Evolutionary conservation across 495 filamentous ascomycete species (phyloP).

Genomic region (Apiosordaria backusii): DNA sequence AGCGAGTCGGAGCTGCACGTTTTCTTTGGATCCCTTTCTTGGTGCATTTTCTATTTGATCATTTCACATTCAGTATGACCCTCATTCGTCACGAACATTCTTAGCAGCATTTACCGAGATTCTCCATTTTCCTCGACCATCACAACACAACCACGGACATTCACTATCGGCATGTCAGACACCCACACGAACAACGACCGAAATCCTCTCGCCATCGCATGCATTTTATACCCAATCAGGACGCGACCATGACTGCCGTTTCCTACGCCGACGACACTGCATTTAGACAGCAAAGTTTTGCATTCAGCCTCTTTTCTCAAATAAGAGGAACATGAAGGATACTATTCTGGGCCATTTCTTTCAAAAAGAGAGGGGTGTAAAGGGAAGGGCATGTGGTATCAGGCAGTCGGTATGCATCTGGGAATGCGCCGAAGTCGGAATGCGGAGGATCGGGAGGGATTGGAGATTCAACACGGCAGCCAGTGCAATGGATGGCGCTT

Average conservation of each 20-base stretch:
- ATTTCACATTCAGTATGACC: conserved; percentile 14
- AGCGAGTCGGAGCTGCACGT: background rate
- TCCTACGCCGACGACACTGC: background rate
- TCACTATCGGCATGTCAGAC: background rate
- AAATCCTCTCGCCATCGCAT: too few relatives aligned
- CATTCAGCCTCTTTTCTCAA: background rate
- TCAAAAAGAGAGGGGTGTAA: too few relatives aligned
- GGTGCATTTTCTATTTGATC: conserved; percentile 12
- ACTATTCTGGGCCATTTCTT: background rate
- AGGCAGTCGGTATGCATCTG: background rate
- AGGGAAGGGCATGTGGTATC: background rate
- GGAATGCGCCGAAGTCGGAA: background rate
- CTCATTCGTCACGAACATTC: conserved; percentile 10
- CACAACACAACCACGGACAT: background rate
- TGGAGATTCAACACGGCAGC: background rate
- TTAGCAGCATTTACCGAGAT: conserved; percentile 9
- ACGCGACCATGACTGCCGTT: background rate
- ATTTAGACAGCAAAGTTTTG: background rate
- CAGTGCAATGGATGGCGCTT: background rate
- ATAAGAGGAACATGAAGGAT: background rate
- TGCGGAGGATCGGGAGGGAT: background rate
- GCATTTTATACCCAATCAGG: background rate
- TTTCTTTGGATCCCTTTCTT: conserved; percentile 8
- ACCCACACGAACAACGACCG: background rate
- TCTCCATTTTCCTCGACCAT: background rate